Evolutionary conservation across 768 basidiomycete species (phyloP), one percentile per base, ranked within the genome.

Genomic region (Hygrophoropsis aurantiaca): DNA sequence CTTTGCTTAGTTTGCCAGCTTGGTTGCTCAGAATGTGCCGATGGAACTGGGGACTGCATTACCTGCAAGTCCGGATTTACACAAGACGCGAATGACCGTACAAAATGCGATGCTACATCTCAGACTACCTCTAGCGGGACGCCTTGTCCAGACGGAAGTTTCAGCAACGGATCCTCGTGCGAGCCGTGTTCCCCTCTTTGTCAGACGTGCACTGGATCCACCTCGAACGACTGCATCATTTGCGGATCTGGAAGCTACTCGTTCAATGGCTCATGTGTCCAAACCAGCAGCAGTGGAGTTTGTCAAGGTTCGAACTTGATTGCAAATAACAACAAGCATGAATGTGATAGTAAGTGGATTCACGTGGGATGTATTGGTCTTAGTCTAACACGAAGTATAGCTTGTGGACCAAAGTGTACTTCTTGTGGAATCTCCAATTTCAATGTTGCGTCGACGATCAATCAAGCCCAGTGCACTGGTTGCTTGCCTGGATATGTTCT

Each of bases 331-430:
- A 75, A 78, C 60, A 94, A 92, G 68, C 70, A 77, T n/a, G 80
- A 83, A 56, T 94, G 92, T 59, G 89, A 94, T 58, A 79, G 90
- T 91, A 58, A 65, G 86, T 75, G 32, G 43, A 21, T 27, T 30
- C 27, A 7, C 13, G n/a, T 30, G 7, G 27, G 27, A 13, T 30
- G 27, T 30, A 30, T 42, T 38, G 46, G 5, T 23, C 30, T 34
- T 40, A 34, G 46, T 15, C 18, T 41, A 15, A 13, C n/a, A 46
- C 44, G 47, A 34, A 47, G 44, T 51, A 25, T 53, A 93, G 90
- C 79, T 46, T 93, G 93, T 61, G 90, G 90, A 7, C 72, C 86
- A 2, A 87, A 87, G 62, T 94, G 91, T 60, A 87, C 85, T 8
- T 72, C 80, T 2, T 94, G 92, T 69, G 69, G 74, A 46, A 89